Base-by-base conservation (phyloP, 2,329 filamentous ascomycete species). In the Cladophialophora carrionii region DNA sequence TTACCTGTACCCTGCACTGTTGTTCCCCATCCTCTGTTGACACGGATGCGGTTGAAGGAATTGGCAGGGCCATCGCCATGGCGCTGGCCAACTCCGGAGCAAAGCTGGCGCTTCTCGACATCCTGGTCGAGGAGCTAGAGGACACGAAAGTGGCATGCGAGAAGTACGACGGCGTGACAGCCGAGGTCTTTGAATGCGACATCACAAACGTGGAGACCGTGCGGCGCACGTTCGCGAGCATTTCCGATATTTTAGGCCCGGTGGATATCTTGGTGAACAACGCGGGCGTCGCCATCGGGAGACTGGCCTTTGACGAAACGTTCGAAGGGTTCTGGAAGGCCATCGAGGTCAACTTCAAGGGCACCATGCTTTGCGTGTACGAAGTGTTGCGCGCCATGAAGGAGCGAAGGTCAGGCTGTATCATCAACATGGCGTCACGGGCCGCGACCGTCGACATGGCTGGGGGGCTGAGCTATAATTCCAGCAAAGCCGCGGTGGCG, bases 221-320 rank as follows among this genome's bases (percentile, higher is more conserved):
- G 46, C 52, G 58, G 48, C 46, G 22, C 3, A 53, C 54, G 6
- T 51, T 67, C 29, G 52, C 48, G 3, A 24, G 51, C 10, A 32
- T 65, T n/a, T n/a, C 56, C 12, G 49, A 57, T 17, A 58, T 51
- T 5, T 52, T 67, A 22, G 65, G 65, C 8, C 57, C 62, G 1
- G 53, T 67, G 22, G 65, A 67, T 51, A 72, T 72, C 26, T 65
- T 74, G 10, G 68, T 73, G 43, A 74, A 73, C 68, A 73, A 73
- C 48, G 72, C 73, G n/a, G 73, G 73, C 17, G 71, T 67, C 3
- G 70, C 71, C 22, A 61, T 48, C 10, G 62, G 67, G 17, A 66
- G 59, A n/a, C 70, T 71, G 9, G 59, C 72, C 14, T 70, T 48
- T 48, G 48, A 49, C 43, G 62, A 64, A 32, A 62, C 34, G 8